Evolutionary conservation across 2,329 filamentous ascomycete genomes (phyloP).

Genomic region (Nectriaceae sp.): DNA sequence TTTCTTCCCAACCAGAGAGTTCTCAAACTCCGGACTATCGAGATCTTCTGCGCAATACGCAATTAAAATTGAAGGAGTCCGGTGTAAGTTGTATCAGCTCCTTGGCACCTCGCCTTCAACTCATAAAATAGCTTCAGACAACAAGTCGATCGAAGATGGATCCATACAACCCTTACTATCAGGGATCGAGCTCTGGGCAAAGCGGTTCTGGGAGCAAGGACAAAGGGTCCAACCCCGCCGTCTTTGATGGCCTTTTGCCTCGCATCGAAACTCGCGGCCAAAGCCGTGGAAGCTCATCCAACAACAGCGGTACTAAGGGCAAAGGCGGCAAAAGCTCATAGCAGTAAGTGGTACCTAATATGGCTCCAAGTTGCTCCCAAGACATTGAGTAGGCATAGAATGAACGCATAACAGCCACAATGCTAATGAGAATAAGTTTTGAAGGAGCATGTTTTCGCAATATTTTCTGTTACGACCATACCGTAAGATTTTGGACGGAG

Average conservation of each 20-base stretch:
- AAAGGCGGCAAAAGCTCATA: background rate
- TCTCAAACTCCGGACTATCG: background rate
- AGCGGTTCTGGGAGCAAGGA: slow-evolving; percentile 6
- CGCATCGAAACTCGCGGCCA: slow-evolving; percentile 27
- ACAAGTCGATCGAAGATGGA: background rate
- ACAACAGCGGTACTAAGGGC: background rate
- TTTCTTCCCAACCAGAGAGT: background rate
- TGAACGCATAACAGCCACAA: too few relatives aligned
- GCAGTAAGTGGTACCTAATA: background rate
- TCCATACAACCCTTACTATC: slow-evolving; percentile 1
- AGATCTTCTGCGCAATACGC: background rate
- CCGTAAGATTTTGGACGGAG: too few relatives aligned
- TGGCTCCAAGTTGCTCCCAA: too few relatives aligned
- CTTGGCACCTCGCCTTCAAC: background rate
- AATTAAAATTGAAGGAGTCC: background rate
- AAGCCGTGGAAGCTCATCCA: slow-evolving; percentile 10
- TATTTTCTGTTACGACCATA: too few relatives aligned
- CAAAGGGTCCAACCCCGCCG: slow-evolving; percentile 5
- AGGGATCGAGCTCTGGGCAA: slow-evolving; percentile 13
- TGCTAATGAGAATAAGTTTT: too few relatives aligned
- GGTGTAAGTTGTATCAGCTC: background rate
- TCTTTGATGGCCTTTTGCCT: slow-evolving; percentile 24
- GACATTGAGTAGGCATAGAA: too few relatives aligned
- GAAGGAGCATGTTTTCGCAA: too few relatives aligned
- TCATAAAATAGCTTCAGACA: background rate